phyloP scores from a whole-genome alignment of 371 early-diverging fungal genomes.

The Sporodiniella umbellata region DNA sequence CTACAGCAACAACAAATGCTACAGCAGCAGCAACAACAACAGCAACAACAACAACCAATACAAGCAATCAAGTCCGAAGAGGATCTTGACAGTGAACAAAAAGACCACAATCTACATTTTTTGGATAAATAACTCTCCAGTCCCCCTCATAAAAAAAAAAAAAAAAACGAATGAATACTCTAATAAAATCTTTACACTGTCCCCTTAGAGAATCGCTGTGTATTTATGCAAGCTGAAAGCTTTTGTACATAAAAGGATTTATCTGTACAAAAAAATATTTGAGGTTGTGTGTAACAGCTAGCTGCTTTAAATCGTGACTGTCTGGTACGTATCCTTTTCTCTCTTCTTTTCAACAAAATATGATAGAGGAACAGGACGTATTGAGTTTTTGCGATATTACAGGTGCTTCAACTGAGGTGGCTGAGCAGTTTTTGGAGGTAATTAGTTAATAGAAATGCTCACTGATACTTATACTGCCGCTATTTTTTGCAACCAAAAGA shows the following conservation, averaged over 20 bases:
- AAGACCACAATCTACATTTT: neutral
- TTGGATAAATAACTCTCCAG: no score
- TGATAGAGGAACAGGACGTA: conserved; percentile 31
- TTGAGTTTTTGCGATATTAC: conserved; percentile 39
- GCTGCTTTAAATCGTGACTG: neutral
- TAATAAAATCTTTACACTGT: no score
- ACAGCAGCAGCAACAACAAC: conserved; percentile 3
- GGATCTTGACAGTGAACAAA: neutral
- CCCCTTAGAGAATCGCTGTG: no score
- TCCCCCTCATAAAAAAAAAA: no score
- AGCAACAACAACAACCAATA: neutral
- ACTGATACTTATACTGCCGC: no score
- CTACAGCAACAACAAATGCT: conserved; percentile 4
- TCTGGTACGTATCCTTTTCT: neutral
- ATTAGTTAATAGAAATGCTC: no score
- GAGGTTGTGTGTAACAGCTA: neutral
- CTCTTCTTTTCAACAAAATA: conserved; percentile 2
- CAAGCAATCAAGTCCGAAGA: neutral
- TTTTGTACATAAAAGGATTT: no score
- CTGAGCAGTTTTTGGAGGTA: conserved; percentile 41
- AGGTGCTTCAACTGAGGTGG: conserved; percentile 33
- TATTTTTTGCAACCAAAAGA: conserved; percentile 15
- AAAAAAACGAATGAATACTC: no score
- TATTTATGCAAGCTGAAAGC: no score
- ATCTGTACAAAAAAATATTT: neutral